Base-by-base conservation (phyloP, 2,329 filamentous ascomycete genomes). In the Nemania sp. region DNA sequence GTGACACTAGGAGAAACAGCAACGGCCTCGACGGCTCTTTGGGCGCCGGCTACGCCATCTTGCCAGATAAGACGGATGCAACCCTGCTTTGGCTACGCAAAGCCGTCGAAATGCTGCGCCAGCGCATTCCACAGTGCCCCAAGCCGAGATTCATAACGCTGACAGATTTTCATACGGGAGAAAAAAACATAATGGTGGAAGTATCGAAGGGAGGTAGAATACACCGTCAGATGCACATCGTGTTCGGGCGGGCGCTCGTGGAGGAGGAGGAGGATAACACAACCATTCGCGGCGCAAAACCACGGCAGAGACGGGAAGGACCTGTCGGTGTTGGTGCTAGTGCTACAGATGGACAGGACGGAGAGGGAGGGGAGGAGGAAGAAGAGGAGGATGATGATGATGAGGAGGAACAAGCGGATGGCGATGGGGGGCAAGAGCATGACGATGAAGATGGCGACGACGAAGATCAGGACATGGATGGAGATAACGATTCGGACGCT, bases 141-240 rank as follows among this genome's bases (percentile, higher is more conserved):
- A 70, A 67, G 47, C 67, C 65, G 2, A 57, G 66, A 29, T 65
- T 68, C 17, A 21, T 71, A 46, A 68, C 68, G 13, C 62, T 70
- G 39, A 70, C 68, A 10, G 69, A 70, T 51, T 70, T 71, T 20
- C 69, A 70, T 45, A 70, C 68, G 1, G 65, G 65, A 5, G 69
- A 71, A 32, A 70, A 67, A 54, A 69, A 65, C 40, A 66, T 70
- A 11, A 46, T 71, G 3, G 59, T 67, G 7, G 69, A 71, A 32
- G 60, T 70, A 21, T 66, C 67, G 15, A 64, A 68, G 20, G 64
- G 60, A 15, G 65, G 63, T 2, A 10, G 52, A 2, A 17, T 20
- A 13, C 65, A 69, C 32, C 65, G 68, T 5, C 59, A 63, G 43
- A 47, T 63, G 46, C 67, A 65, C 12, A 54, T 71, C 18, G 57